Evolutionary conservation across 2,329 filamentous ascomycete species (phyloP).

Genomic region (Pseudogymnoascus sp.): DNA sequence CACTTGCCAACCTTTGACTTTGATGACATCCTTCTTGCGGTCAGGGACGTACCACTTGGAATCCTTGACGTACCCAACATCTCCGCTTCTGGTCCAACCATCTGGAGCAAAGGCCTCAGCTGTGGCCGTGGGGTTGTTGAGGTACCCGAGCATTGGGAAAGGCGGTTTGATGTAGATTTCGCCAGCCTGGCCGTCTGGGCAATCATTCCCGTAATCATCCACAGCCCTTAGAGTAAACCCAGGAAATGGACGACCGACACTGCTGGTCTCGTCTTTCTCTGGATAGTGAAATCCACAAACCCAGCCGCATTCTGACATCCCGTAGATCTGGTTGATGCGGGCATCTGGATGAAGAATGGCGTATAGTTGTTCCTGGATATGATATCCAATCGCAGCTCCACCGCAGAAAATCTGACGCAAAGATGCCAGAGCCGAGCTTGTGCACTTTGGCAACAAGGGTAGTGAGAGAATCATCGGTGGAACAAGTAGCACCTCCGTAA

Average conservation of each 20-base stretch:
- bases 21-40: slow-evolving; percentile 37
- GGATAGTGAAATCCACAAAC: slow-evolving; percentile 31
- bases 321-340: slow-evolving; percentile 41
- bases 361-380: slow-evolving; percentile 33
- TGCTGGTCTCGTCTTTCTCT: slow-evolving; percentile 33
- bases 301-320: slow-evolving; percentile 46
- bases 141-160: slow-evolving; percentile 31
- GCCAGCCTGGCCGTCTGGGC: slow-evolving; percentile 24
- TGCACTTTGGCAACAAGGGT: slow-evolving; percentile 6
- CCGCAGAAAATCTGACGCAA: slow-evolving; percentile 39
- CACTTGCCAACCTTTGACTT: slow-evolving; percentile 41
- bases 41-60: slow-evolving; percentile 34
- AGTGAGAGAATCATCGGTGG: slow-evolving; percentile 69
- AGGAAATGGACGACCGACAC: slow-evolving; percentile 38
- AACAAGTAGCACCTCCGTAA: slow-evolving; percentile 59
- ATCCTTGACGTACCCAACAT: slow-evolving; percentile 37
- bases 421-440: slow-evolving; percentile 35
- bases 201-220: slow-evolving; percentile 21
- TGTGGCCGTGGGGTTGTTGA: slow-evolving; percentile 27
- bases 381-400: slow-evolving; percentile 39
- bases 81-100: slow-evolving; percentile 33
- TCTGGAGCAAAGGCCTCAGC: slow-evolving; percentile 21
- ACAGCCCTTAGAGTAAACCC: slow-evolving; percentile 28
- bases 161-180: slow-evolving; percentile 21
- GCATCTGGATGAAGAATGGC: slow-evolving; percentile 33